Conservation (phyloP, 495 filamentous ascomycete species). For the Pyronema omphalodes region DNA sequence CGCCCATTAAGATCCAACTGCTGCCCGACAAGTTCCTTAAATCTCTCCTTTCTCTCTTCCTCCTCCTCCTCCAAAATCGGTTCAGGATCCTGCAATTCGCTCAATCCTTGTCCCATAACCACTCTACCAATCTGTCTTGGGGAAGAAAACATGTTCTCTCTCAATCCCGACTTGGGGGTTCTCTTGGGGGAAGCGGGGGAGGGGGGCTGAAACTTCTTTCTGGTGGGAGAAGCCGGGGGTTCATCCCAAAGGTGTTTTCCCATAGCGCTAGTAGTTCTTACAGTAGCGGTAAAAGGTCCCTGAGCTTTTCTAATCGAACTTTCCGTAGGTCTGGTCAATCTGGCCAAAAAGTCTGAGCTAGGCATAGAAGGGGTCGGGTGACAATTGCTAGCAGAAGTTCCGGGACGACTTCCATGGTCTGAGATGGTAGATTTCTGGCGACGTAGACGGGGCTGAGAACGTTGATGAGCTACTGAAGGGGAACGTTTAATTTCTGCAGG, state of each 20-base stretch:
- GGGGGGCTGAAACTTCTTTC: neutral
- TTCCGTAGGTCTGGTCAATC: slow-evolving; percentile 21
- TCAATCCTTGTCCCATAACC: neutral
- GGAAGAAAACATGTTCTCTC: neutral
- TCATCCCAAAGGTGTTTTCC: neutral
- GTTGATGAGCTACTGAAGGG: slow-evolving; percentile 12
- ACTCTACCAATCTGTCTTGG: neutral
- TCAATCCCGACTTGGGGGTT: neutral
- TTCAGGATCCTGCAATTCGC: neutral
- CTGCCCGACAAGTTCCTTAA: neutral
- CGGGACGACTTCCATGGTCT: slow-evolving; percentile 3
- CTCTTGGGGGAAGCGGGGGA: neutral
- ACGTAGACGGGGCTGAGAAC: neutral
- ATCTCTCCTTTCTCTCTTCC: neutral
- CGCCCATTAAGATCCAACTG: no score
- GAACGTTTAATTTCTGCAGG: slow-evolving; percentile 19
- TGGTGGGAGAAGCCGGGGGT: neutral
- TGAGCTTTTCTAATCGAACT: slow-evolving; percentile 18
- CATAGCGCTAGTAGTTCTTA: neutral
- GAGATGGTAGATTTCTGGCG: slow-evolving; percentile 2
- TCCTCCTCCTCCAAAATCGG: slow-evolving; percentile 1
- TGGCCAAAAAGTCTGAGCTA: slow-evolving; percentile 17
- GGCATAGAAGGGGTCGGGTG: neutral
- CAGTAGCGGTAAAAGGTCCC: neutral
- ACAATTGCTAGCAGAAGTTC: slow-evolving; percentile 1